A percentile compares a stretch with the other conserved stretches of the same genome.
These are phyloP conservation scores for Beta vulgaris DNA, from an alignment of 148 eudicot species.

Conservation along the genomic window DNA sequence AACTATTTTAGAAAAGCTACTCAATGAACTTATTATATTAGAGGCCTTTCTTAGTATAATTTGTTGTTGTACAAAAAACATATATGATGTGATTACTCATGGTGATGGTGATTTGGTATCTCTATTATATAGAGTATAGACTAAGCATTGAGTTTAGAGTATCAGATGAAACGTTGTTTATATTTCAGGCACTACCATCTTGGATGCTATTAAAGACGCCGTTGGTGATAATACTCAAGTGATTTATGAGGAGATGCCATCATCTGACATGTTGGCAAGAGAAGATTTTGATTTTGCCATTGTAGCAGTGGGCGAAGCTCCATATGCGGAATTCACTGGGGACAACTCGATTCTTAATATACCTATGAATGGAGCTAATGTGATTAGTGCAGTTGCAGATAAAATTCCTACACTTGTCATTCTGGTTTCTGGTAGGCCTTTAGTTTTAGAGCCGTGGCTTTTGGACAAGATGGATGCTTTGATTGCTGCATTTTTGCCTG, in stretches of 20 bases:
- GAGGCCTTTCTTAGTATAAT: neutral
- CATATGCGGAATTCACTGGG: constrained; percentile 77
- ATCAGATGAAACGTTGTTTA: constrained; percentile 12
- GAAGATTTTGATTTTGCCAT: constrained; percentile 65
- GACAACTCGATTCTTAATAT: constrained; percentile 67
- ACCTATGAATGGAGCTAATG: constrained; percentile 60
- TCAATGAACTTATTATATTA: neutral
- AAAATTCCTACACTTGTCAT: constrained; percentile 69
- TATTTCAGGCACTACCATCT: constrained; percentile 71
- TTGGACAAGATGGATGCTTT: constrained; percentile 71
- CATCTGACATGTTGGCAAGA: constrained; percentile 51
- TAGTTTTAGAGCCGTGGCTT: constrained; percentile 61
- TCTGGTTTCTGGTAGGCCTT: constrained; percentile 84
- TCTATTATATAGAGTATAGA: neutral
- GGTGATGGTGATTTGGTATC: neutral
- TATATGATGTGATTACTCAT: neutral
- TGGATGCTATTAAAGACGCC: constrained; percentile 66
- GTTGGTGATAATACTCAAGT: constrained; percentile 59
- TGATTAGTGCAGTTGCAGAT: constrained; percentile 56
- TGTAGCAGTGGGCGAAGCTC: constrained; percentile 84
- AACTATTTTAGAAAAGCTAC: neutral
- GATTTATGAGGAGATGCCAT: constrained; percentile 59
- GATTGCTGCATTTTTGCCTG: constrained; percentile 94
- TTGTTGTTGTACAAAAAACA: neutral
- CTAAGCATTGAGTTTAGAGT: neutral